A percentile compares a stretch with the other conserved stretches of the same genome.
Evolutionary conservation across 257 asterid genomes (phyloP).

Genomic region (Solanum virginianum): DNA sequence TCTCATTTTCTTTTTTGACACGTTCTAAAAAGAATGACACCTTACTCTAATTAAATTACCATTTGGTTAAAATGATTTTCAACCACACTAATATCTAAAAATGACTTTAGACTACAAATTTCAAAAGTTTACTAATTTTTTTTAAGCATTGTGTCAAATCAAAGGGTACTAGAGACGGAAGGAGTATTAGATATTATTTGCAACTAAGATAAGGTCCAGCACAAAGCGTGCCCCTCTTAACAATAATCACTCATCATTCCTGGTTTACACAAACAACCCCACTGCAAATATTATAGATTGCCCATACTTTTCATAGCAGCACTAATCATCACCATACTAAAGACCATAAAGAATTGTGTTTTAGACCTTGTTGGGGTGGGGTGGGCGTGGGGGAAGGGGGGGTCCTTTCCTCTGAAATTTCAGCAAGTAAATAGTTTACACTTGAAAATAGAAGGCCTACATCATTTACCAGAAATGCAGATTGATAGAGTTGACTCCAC

Average conservation of each 20-base stretch:
- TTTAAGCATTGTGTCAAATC: no score
- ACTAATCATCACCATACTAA: background rate
- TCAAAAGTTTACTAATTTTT: no score
- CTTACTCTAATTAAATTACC: no score
- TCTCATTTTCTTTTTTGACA: no score
- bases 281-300: background rate
- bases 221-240: background rate
- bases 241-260: conserved; percentile 3
- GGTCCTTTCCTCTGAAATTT: background rate
- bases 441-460: background rate
- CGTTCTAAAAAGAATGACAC: no score
- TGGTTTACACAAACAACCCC: background rate
- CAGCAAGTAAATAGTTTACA: background rate
- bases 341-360: background rate
- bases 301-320: background rate
- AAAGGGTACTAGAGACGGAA: no score
- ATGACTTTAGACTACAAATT: no score
- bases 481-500: background rate
- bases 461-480: background rate
- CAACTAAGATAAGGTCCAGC: background rate
- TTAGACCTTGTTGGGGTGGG: background rate
- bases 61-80: no score
- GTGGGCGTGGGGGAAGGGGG: rapidly evolving
- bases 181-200: background rate
- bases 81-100: no score